A percentile compares a stretch with the other conserved stretches of the same genome.
phyloP scores from a whole-genome alignment of 2,329 filamentous ascomycete genomes.

The Cyphellophora attinorum region DNA sequence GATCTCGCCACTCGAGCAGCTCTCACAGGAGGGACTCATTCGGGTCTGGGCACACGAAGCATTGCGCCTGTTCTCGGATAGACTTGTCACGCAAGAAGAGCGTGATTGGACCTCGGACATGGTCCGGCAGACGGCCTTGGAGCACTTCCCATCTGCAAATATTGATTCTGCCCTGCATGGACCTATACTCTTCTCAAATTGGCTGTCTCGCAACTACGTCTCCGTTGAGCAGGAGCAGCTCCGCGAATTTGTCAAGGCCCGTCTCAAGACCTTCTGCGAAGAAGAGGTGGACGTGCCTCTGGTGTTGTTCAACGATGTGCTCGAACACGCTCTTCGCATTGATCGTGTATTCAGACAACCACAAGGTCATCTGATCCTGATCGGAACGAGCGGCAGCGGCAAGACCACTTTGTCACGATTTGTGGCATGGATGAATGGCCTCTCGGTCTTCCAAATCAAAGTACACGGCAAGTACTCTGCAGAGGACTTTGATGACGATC shows the following conservation, averaged over 20 bases:
- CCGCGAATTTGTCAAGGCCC: constrained; percentile 93
- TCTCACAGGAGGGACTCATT: constrained; percentile 83
- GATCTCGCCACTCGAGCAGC: constrained; percentile 78
- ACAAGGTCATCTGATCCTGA: constrained; percentile 94
- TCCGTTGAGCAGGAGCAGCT: constrained; percentile 92
- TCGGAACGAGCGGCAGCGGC: constrained; percentile 95
- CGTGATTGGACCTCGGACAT: constrained; percentile 89
- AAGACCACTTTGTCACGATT: constrained; percentile 98
- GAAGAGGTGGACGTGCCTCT: constrained; percentile 98
- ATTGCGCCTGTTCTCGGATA: constrained; percentile 90
- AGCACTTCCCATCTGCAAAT: constrained; percentile 93
- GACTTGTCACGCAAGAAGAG: constrained; percentile 88
- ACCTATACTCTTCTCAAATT: constrained; percentile 97
- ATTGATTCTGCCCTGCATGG: constrained; percentile 79
- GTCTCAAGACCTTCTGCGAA: constrained; percentile 96
- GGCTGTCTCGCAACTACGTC: constrained; percentile 97
- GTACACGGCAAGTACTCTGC: constrained; percentile 97
- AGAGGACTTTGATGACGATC: constrained; percentile 96
- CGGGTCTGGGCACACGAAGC: constrained; percentile 98
- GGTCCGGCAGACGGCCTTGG: constrained; percentile 74
- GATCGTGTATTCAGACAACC: constrained; percentile 98
- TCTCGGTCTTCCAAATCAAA: constrained; percentile 99
- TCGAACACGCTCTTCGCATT: constrained; percentile 96
- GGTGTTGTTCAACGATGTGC: constrained; percentile 97
- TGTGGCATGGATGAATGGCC: constrained; percentile 98